Evolutionary conservation across 352 stramenopile species (phyloP).

Genomic region (Plasmopara muralis): DNA sequence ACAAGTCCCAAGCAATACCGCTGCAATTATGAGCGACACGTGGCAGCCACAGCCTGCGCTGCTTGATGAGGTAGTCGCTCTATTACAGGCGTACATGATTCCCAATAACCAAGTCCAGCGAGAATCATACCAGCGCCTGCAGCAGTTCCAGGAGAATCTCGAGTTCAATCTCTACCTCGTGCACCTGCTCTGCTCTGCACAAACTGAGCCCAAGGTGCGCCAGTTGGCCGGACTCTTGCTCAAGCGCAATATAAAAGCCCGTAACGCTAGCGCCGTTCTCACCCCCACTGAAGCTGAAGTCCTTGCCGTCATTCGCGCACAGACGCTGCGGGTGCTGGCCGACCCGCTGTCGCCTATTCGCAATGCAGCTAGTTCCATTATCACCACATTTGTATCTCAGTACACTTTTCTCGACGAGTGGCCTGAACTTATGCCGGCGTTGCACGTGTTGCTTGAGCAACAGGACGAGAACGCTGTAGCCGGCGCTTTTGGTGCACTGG

Average conservation of each 20-base stretch:
- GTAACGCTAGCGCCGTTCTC: constrained; percentile 45
- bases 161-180: constrained; percentile 88
- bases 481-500: constrained; percentile 76
- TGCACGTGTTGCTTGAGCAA: constrained; percentile 54
- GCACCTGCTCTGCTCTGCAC: constrained; percentile 63
- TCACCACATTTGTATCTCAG: constrained; percentile 84
- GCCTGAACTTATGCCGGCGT: constrained; percentile 79
- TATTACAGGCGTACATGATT: constrained; percentile 76
- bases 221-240: constrained; percentile 76
- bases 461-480: constrained; percentile 63
- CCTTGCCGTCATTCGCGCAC: constrained; percentile 70
- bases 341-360: constrained; percentile 66
- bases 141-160: constrained; percentile 85
- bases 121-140: constrained; percentile 72
- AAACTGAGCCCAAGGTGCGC: constrained; percentile 57
- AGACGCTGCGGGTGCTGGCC: constrained; percentile 61
- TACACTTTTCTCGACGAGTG: constrained; percentile 86
- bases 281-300: constrained; percentile 60
- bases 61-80: constrained; percentile 67
- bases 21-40: constrained; percentile 28
- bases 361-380: constrained; percentile 64
- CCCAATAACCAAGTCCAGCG: constrained; percentile 83
- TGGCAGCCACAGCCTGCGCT: constrained; percentile 75
- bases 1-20: background rate
- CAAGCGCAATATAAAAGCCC: constrained; percentile 84